phyloP scores from a whole-genome alignment of 1,139 yeast genomes.

The Yarrowia galli region DNA sequence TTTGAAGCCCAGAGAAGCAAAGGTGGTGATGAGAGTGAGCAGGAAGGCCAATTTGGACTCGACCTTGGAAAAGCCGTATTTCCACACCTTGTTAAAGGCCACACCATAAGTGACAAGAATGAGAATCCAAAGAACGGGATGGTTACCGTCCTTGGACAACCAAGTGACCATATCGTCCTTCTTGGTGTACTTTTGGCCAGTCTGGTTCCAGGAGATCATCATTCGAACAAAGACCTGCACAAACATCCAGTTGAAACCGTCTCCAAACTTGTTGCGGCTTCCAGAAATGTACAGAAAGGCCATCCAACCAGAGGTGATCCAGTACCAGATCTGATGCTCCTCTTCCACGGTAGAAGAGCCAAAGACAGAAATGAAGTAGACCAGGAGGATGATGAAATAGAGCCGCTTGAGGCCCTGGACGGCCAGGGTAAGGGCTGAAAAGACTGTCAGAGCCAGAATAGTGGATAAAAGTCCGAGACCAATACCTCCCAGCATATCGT shows the following conservation, averaged over 20 bases:
- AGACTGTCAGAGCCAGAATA: constrained; percentile 40
- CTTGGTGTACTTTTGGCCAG: constrained; percentile 81
- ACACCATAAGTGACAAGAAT: constrained; percentile 55
- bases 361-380: constrained; percentile 69
- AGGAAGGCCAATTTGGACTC: constrained; percentile 52
- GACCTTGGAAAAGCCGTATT: constrained; percentile 45
- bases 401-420: constrained; percentile 44
- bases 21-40: constrained; percentile 53
- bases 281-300: constrained; percentile 47
- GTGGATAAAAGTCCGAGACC: constrained; percentile 49
- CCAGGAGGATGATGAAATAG: constrained; percentile 52
- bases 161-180: constrained; percentile 57
- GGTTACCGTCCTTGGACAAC: constrained; percentile 43
- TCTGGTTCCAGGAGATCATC: constrained; percentile 84
- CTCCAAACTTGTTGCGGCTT: constrained; percentile 44
- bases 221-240: constrained; percentile 60
- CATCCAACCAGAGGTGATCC: constrained; percentile 59
- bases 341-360: constrained; percentile 96
- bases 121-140: constrained; percentile 59
- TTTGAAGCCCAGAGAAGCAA: constrained; percentile 63
- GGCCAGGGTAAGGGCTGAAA: constrained; percentile 40
- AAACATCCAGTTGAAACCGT: constrained; percentile 49
- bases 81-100: constrained; percentile 46
- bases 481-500: constrained; percentile 60
- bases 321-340: constrained; percentile 97